phyloP scores from a whole-genome alignment of 2,329 filamentous ascomycete genomes.

The Colletotrichum liriopes region DNA sequence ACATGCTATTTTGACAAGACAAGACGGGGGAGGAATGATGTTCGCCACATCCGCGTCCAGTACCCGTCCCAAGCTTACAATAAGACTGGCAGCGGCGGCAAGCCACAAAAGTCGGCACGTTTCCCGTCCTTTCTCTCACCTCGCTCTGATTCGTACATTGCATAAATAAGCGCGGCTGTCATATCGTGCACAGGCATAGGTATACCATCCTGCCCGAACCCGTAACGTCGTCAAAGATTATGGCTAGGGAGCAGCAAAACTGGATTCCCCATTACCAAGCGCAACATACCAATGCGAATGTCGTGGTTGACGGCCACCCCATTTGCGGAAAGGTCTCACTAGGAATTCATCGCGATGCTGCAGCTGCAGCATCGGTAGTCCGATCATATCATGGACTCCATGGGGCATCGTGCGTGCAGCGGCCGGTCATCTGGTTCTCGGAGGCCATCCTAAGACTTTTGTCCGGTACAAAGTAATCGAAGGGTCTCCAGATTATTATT shows the following conservation, averaged over 20 bases:
- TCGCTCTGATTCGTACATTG: neutral
- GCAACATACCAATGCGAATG: neutral
- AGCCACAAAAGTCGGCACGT: slow-evolving; percentile 2
- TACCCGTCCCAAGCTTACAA: neutral
- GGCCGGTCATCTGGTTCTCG: neutral
- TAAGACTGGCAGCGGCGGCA: neutral
- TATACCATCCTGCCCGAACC: slow-evolving; percentile 17
- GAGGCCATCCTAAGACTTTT: neutral
- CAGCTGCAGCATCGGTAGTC: neutral
- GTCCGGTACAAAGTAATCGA: neutral
- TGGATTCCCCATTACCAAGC: neutral
- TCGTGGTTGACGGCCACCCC: neutral
- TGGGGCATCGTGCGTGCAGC: slow-evolving; percentile 4
- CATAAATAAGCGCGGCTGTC: slow-evolving; percentile 25
- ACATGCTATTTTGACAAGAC: slow-evolving; percentile 9
- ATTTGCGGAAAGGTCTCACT: neutral
- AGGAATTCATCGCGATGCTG: neutral
- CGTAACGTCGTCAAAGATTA: neutral
- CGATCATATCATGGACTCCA: slow-evolving; percentile 3
- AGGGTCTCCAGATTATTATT: neutral
- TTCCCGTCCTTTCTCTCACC: neutral
- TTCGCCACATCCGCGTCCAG: too few relatives aligned
- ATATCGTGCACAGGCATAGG: slow-evolving; percentile 19
- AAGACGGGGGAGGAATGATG: neutral
- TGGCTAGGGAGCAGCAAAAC: neutral